Evolutionary conservation across 495 filamentous ascomycete species (phyloP), one percentile per base, ranked within the genome.

Genomic region (Penicillium desertorum): DNA sequence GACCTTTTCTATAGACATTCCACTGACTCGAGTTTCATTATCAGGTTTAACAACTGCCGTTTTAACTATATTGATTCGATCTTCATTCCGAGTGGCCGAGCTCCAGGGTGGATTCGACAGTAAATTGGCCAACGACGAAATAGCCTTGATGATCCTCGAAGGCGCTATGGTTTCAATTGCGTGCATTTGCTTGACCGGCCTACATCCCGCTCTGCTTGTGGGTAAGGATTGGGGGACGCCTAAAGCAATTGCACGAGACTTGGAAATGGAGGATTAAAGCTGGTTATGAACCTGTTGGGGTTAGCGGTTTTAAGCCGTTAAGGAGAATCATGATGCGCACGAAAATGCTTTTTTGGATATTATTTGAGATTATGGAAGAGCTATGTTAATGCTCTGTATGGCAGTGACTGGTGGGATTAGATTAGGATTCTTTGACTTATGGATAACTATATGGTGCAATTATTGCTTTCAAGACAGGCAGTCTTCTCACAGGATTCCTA

Each of bases 81-180:
- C 77, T 36, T 70, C 84, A 29, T 90, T 79, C 68, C 80, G 87
- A 48, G 81, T 86, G 20, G 83, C 81, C 9, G 87, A 90, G 76
- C 73, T 90, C 48, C 74, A 73, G 44, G 67, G 70, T n/a, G 87
- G 87, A n/a, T 89, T 84, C 70, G 53, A 69, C 11, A 81, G 87
- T 22, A 52, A 62, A 1, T 66, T 89, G 49, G 85, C 81, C 45
- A 79, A 75, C 47, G 70, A 88, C 42, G 76, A 91, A 70, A 72
- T 79, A 11, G 61, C 82, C 9, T 87, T 89, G 65, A 83, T 91
- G 74, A 74, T 88, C 25, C 78, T 91, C 20, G 88, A 91, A 72
- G 84, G 86, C 22, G 70, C 82, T n/a, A 85, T 90, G 85, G 83
- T 91, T 62, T 69, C 77, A 14, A 61, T 85, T 45, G 83, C 87